Conservation (phyloP, 805 yeast genomes). For the Lachancea waltii region DNA sequence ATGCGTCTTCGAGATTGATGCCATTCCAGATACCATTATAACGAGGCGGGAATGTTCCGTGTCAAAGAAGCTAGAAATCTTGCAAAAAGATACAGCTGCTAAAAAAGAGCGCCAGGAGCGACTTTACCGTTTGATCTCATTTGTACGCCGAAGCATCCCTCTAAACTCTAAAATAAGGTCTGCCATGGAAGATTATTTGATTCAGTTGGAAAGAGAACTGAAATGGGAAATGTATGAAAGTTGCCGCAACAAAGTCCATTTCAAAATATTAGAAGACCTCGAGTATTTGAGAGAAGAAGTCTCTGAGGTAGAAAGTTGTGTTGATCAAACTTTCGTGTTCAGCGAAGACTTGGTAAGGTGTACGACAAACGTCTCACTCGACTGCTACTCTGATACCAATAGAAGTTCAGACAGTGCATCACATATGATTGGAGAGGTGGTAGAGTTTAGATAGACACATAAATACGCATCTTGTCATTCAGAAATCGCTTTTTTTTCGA, state of each 20-base stretch:
- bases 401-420: not conserved
- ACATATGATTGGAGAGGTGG: not conserved
- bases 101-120: conserved; percentile 35
- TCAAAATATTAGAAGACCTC: conserved; percentile 1
- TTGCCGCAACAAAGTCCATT: conserved; percentile 32
- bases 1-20: conserved; percentile 18
- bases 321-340: conserved; percentile 19
- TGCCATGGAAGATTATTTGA: conserved; percentile 38
- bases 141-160: conserved; percentile 47
- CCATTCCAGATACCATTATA: conserved; percentile 27
- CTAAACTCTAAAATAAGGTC: conserved; percentile 48
- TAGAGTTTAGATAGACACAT: not conserved
- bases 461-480: not conserved
- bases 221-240: conserved; percentile 55
- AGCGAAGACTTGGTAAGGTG: conserved; percentile 16
- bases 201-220: conserved; percentile 43
- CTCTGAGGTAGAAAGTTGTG: conserved; percentile 9
- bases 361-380: conserved; percentile 2
- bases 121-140: conserved; percentile 32
- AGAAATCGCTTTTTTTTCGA: conserved; percentile 31
- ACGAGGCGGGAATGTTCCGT: conserved; percentile 23
- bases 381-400: not conserved
- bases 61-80: conserved; percentile 32
- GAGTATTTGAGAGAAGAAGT: not conserved
- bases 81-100: conserved; percentile 32